A percentile compares a stretch with the other conserved stretches of the same genome.
Evolutionary conservation across 2,329 filamentous ascomycete genomes (phyloP).

Genomic region (Fusarium sacchari): DNA sequence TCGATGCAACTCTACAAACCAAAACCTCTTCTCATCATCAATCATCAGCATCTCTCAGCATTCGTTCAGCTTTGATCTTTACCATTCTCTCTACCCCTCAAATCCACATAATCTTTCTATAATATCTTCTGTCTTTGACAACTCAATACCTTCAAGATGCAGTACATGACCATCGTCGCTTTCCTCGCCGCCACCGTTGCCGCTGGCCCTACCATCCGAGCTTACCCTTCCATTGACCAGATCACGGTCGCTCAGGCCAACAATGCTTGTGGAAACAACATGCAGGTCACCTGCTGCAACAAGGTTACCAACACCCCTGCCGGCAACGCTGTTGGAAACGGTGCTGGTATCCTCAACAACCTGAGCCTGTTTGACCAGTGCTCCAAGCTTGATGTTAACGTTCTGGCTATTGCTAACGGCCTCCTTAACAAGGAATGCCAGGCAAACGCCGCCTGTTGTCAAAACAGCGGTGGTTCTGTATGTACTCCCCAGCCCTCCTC

Average conservation of each 20-base stretch:
- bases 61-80: neutral
- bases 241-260: slow-evolving; percentile 2
- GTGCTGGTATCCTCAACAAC: neutral
- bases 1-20: neutral
- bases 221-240: neutral
- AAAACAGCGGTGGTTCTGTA: neutral
- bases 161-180: neutral
- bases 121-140: neutral
- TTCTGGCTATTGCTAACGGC: neutral
- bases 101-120: neutral
- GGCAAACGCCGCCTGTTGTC: slow-evolving; percentile 6
- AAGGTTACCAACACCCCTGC: neutral
- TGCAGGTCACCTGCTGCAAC: slow-evolving; percentile 9
- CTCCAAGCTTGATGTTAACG: slow-evolving; percentile 4
- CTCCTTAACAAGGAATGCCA: slow-evolving; percentile 12
- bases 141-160: neutral
- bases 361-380: neutral
- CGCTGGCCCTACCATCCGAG: neutral
- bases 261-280: neutral
- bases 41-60: neutral
- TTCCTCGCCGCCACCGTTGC: neutral
- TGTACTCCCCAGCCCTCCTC: rapidly evolving
- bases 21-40: neutral
- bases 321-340: neutral
- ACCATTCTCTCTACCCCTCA: neutral